phyloP scores from a whole-genome alignment of 2,329 filamentous ascomycete genomes.

The Aspergillus sp. region DNA sequence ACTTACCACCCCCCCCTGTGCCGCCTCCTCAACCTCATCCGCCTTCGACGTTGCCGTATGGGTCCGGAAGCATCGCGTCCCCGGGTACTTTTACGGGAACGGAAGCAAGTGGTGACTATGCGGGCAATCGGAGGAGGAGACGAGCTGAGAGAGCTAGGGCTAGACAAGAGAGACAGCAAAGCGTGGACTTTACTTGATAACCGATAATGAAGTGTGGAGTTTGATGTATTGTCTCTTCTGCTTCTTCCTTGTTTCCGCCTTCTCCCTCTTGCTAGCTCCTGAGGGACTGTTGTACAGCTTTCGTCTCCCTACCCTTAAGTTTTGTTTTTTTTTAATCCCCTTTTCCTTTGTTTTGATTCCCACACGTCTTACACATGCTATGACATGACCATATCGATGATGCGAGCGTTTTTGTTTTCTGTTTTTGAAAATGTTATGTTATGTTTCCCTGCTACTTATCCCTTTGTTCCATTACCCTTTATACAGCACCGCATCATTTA shows the following conservation, averaged over 20 bases:
- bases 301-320: too few species aligned
- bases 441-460: neutral
- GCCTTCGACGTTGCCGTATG: conserved; percentile 34
- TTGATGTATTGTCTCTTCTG: neutral
- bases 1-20: conserved; percentile 17
- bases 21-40: conserved; percentile 29
- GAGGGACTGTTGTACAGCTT: too few species aligned
- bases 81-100: conserved; percentile 40
- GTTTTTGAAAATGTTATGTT: neutral
- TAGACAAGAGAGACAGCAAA: conserved; percentile 38
- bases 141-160: conserved; percentile 45
- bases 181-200: conserved; percentile 43
- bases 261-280: neutral
- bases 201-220: neutral
- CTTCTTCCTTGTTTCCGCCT: neutral
- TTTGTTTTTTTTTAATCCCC: too few species aligned
- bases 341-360: neutral
- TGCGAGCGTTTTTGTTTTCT: neutral
- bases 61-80: conserved; percentile 33
- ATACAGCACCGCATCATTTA: too few species aligned
- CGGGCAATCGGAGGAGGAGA: conserved; percentile 45
- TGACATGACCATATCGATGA: neutral
- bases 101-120: conserved; percentile 44
- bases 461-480: neutral
- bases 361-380: neutral